These are phyloP conservation scores for Protea cynaroides DNA, from an alignment of 164 flowering plant species.

Conservation along the genomic window DNA sequence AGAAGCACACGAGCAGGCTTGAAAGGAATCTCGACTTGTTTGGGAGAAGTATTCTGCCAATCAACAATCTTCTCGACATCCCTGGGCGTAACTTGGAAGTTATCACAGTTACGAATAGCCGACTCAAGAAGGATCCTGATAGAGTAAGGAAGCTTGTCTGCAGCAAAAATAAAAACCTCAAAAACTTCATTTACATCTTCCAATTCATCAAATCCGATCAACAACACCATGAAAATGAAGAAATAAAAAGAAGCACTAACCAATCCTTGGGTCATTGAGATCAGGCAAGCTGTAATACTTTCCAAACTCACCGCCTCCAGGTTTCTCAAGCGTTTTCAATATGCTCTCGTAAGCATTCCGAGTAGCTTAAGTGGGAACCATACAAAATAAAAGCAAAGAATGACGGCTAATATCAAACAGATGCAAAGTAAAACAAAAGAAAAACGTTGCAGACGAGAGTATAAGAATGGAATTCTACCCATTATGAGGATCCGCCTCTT, in stretches of 20 bases:
- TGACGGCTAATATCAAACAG: background rate
- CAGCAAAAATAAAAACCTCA: background rate
- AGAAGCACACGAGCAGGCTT: slow-evolving; percentile 95
- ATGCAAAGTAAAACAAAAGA: background rate
- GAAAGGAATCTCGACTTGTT: slow-evolving; percentile 89
- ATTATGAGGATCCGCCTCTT: slow-evolving; percentile 56
- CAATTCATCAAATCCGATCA: background rate
- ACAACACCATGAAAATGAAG: too few relatives aligned
- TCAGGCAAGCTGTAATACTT: slow-evolving; percentile 85
- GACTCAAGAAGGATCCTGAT: slow-evolving; percentile 82
- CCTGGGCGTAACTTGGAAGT: slow-evolving; percentile 78
- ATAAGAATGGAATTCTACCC: too few relatives aligned
- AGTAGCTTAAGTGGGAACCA: slow-evolving; percentile 12
- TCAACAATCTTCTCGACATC: slow-evolving; percentile 95
- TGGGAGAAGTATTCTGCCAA: slow-evolving; percentile 80
- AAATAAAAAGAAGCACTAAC: slow-evolving; percentile 17
- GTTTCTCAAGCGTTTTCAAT: slow-evolving; percentile 24
- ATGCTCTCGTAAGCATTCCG: slow-evolving; percentile 22
- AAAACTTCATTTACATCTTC: background rate
- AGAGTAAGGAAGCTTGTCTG: slow-evolving; percentile 84
- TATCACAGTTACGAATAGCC: slow-evolving; percentile 89
- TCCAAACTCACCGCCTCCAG: slow-evolving; percentile 75
- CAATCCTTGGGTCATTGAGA: slow-evolving; percentile 79
- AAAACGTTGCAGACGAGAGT: background rate
- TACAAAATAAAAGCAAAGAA: background rate